Percentiles rank a stretch among this genome's conserved stretches.
These are phyloP conservation scores for Dioscorea alata DNA, from an alignment of 106 monocot genomes.

Conservation along the genomic window DNA sequence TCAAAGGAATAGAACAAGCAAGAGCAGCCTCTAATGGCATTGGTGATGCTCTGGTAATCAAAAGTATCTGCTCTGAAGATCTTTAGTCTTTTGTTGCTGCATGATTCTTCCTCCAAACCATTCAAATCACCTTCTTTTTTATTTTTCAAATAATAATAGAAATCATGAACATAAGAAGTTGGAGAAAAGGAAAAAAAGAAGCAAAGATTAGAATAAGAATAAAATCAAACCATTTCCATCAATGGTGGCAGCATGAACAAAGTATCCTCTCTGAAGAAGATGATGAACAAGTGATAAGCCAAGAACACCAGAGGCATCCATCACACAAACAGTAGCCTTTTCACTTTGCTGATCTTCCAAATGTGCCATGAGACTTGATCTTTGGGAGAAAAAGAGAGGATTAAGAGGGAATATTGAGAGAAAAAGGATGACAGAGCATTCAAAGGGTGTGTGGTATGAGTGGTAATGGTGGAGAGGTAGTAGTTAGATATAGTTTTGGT, in stretches of 20 bases:
- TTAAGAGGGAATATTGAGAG: too few species aligned
- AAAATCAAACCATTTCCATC: neutral
- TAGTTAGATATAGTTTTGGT: slow-evolving; percentile 20
- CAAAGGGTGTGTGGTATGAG: slow-evolving; percentile 27
- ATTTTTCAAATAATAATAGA: neutral
- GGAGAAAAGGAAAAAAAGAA: too few species aligned
- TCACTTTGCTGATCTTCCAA: neutral
- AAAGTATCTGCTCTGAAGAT: slow-evolving; percentile 66
- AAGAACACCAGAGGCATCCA: slow-evolving; percentile 62
- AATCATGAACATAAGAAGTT: too few species aligned
- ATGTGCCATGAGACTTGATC: slow-evolving; percentile 9
- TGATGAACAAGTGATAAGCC: slow-evolving; percentile 55
- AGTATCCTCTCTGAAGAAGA: slow-evolving; percentile 69
- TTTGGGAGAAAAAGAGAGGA: slow-evolving; percentile 9
- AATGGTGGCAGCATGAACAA: slow-evolving; percentile 71
- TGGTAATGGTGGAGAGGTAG: slow-evolving; percentile 29
- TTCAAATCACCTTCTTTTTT: slow-evolving; percentile 1
- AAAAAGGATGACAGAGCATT: too few species aligned
- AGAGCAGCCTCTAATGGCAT: slow-evolving; percentile 72
- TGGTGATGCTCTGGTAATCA: slow-evolving; percentile 81
- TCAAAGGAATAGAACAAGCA: slow-evolving; percentile 90
- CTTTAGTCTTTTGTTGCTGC: slow-evolving; percentile 35
- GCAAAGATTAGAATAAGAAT: too few species aligned
- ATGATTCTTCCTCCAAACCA: slow-evolving; percentile 14
- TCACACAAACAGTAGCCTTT: slow-evolving; percentile 75